A percentile compares a stretch with the other conserved stretches of the same genome.
These are phyloP conservation scores for Neonectria ditissima DNA, from an alignment of 2,329 filamentous ascomycete genomes.

Conservation along the genomic window DNA sequence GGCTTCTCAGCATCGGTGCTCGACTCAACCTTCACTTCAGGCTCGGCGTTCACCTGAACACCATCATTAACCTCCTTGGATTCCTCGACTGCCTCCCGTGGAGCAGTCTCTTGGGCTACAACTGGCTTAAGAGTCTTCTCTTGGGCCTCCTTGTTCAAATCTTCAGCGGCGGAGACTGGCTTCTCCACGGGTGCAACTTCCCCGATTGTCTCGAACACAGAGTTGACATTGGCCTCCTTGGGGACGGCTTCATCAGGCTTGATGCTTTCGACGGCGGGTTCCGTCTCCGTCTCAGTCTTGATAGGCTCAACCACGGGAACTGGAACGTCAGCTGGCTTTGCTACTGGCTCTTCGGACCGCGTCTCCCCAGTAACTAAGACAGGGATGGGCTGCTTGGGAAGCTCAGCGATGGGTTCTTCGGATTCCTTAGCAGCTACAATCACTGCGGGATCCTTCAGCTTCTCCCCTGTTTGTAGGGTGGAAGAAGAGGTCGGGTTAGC, in stretches of 20 bases:
- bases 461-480: slow-evolving; percentile 8
- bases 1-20: slow-evolving; percentile 26
- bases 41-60: slow-evolving; percentile 10
- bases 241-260: neutral
- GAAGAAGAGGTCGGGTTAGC: neutral
- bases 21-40: slow-evolving; percentile 4
- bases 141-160: neutral
- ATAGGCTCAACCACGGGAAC: neutral
- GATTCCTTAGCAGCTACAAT: slow-evolving; percentile 16
- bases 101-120: slow-evolving; percentile 1
- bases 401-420: slow-evolving; percentile 1
- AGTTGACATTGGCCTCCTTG: slow-evolving; percentile 29
- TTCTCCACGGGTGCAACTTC: slow-evolving; percentile 20
- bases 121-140: slow-evolving; percentile 1
- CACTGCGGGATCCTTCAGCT: slow-evolving; percentile 7
- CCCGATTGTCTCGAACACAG: slow-evolving; percentile 37
- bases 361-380: neutral
- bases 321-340: neutral
- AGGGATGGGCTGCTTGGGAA: neutral
- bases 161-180: neutral
- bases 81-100: neutral
- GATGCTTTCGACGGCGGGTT: neutral
- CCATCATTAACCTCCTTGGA: slow-evolving; percentile 5
- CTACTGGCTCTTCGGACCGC: slow-evolving; percentile 4
- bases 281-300: neutral